Evolutionary conservation across 106 monocot species (phyloP), one percentile per base, ranked within the genome.

Genomic region (Platanthera zijinensis): DNA sequence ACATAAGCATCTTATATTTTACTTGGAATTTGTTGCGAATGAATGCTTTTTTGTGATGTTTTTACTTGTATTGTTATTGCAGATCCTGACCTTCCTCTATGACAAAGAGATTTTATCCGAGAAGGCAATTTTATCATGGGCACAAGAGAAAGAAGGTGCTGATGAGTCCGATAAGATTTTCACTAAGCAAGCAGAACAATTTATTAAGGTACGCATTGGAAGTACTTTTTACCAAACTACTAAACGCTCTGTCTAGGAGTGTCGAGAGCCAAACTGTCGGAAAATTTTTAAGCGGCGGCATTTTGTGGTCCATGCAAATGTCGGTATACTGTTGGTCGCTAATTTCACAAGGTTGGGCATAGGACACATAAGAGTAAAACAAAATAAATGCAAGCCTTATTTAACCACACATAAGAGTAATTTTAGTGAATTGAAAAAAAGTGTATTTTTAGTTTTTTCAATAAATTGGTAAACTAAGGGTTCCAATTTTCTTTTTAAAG

Each of bases 111-210:
- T 97, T 61, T 5, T 89, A 72, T 78, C 84, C 32, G 93, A 94
- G 78, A 91, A 93, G 83, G 89, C 93, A 51, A 87, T 97, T 83
- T 75, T 97, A 32, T 81, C 84, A 52, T 97, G 97, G 94, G 97
- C 87, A 70, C 51, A 79, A 8, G 97, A 97, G 74, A 97, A 92
- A 77, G 86, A 86, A 64, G 89, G 83, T 62, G 97, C 94, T 21
- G 97, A 97, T 80, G 94, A 97, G 53, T 87, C 89, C 62, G 97
- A 97, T 74, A 91, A 92, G 79, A 79, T 88, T 48, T 91, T 97
- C 47, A 69, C 94, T 51, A 91, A 89, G 77, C 91, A 92, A 67
- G 85, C 87, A 54, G 86, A 91, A 79, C 72, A 56, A 9, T 94
- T 97, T 57, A 87, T 97, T 74, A 86, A 78, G 89, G 93, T 97